Evolutionary conservation across 2,329 filamentous ascomycete genomes (phyloP).

Genomic region (Cercospora beticola): DNA sequence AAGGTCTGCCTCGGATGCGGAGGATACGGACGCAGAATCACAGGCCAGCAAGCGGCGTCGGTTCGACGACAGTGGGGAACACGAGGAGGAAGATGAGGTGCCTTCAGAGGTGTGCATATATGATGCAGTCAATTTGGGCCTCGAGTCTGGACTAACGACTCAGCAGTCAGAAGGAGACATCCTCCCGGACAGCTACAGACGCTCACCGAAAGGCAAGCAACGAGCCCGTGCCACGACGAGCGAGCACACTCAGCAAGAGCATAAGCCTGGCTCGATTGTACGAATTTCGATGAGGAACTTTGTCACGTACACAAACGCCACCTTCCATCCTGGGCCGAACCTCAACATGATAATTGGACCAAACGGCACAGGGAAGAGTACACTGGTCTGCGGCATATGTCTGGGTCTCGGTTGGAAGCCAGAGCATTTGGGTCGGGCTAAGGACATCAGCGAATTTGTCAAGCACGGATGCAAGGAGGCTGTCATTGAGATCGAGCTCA

Average conservation of each 20-base stretch:
- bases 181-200: conserved; percentile 38
- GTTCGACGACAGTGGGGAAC: conserved; percentile 10
- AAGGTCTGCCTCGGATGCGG: conserved; percentile 13
- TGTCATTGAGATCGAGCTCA: conserved; percentile 86
- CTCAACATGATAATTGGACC: conserved; percentile 98
- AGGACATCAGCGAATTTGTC: conserved; percentile 83
- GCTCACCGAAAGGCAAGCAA: conserved; percentile 32
- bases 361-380: conserved; percentile 98
- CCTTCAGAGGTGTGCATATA: conserved; percentile 3
- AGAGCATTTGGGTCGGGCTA: conserved; percentile 79
- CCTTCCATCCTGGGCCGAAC: conserved; percentile 87
- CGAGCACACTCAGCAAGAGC: conserved; percentile 23
- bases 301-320: conserved; percentile 89
- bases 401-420: conserved; percentile 83
- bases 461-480: conserved; percentile 81
- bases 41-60: conserved; percentile 22
- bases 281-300: conserved; percentile 85
- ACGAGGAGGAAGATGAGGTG: conserved; percentile 5
- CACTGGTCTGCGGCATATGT: conserved; percentile 93
- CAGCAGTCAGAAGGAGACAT: conserved; percentile 24
- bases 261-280: conserved; percentile 80
- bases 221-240: conserved; percentile 10
- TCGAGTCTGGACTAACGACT: background rate
- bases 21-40: conserved; percentile 3
- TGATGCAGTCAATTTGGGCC: background rate